Evolutionary conservation across 2,329 filamentous ascomycete species (phyloP).

Genomic region (Zymoseptoria ardabiliae): DNA sequence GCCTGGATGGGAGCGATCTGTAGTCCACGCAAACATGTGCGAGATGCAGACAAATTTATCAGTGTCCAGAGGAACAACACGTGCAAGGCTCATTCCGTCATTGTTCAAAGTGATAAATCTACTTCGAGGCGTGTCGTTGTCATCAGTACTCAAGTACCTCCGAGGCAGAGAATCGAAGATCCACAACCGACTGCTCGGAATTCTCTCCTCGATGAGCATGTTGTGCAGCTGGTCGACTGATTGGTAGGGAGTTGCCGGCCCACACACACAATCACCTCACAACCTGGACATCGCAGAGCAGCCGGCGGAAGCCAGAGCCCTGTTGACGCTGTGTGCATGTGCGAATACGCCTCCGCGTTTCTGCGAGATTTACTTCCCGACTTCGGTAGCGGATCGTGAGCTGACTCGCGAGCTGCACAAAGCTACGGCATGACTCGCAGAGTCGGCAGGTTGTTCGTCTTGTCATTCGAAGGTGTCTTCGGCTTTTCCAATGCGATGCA

Average conservation of each 20-base stretch:
- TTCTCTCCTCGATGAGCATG: neutral
- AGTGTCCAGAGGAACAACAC: neutral
- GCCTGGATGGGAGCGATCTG: neutral
- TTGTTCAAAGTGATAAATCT: neutral
- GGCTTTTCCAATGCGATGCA: neutral
- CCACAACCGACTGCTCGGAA: neutral
- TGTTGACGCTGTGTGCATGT: no score
- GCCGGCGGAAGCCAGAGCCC: no score
- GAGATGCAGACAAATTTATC: neutral
- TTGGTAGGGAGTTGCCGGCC: neutral
- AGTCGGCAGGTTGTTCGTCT: neutral
- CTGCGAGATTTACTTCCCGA: neutral
- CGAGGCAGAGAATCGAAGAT: no score
- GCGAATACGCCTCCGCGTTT: neutral
- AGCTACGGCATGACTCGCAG: neutral
- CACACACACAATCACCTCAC: no score
- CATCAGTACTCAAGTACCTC: neutral
- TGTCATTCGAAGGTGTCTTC: neutral
- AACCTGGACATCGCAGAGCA: no score
- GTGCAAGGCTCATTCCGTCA: neutral
- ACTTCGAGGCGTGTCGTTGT: neutral
- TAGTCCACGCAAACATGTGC: neutral
- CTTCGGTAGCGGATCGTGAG: neutral
- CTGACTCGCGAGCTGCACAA: neutral
- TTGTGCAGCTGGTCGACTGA: neutral